Base-by-base conservation (phyloP, 2,329 filamentous ascomycete genomes). In the Sarocladium oryzae region DNA sequence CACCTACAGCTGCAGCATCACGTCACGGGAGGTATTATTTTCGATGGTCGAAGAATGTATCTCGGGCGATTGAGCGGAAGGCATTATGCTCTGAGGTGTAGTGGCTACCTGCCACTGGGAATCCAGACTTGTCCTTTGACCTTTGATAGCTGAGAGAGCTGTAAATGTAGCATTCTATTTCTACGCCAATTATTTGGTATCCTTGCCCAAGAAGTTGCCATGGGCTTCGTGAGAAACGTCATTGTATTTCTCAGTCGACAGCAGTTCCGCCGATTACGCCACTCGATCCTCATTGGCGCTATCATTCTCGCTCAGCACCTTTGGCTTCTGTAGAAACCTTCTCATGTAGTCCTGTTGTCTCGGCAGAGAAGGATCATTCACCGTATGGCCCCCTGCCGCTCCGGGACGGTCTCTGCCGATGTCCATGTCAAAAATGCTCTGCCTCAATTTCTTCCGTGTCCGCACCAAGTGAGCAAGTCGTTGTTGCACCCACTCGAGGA, bases 401-500 rank as follows among this genome's bases (percentile, higher is more conserved):
- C 30, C 30, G 4, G 43, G 21, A 18, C 37, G 37, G 9, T 18
- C 37, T 11, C 24, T 48, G 11, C 43, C 26, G 18, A 15, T 6
- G 9, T 40, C 40, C 15, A 68, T 21, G 24, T 75, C 74, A 56
- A 77, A 81, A 4, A 81, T 72, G 56, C 70, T 76, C 53, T 71
- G 73, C 60, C 76, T 81, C 10, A 72, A 73, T 48, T 71, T 76
- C 41, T 72, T 75, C 57, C 77, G 79, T 10, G 86, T 87, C 46
- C 89, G 77, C 45, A 92, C 84, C 2, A 81, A 78, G 62, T 86
- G 83, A 43, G 82, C 69, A 13, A 96, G 72, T 51, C 91, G 81
- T 60, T 87, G 82, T 53, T 84, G 78, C n/a, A 96, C 70, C 52
- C 83, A 77, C 59, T 95, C 86, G 35, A 95, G 74, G 10, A 78